Evolutionary conservation across 108 stramenopile genomes (phyloP).

Genomic region (Cyclotella choctawhatcheeana): DNA sequence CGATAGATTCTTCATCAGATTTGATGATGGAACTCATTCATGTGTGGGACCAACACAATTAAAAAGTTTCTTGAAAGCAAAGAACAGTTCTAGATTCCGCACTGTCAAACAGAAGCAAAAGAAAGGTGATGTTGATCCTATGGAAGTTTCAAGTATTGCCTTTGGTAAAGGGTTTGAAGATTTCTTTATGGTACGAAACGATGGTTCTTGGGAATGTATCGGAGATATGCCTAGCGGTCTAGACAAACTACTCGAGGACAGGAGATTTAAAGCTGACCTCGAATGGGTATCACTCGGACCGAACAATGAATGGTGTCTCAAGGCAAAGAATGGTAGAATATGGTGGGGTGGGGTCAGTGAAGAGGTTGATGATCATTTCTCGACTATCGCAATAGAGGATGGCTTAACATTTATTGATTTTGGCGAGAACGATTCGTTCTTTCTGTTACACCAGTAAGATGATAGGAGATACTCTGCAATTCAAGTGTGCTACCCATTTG

Average conservation of each 20-base stretch:
- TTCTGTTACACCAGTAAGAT: slow-evolving; percentile 29
- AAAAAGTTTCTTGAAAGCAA: slow-evolving; percentile 48
- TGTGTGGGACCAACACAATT: slow-evolving; percentile 70
- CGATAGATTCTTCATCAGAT: slow-evolving; percentile 72
- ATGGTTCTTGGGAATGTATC: slow-evolving; percentile 81
- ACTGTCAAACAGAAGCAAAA: background rate
- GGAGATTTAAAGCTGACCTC: slow-evolving; percentile 66
- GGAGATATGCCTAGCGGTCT: slow-evolving; percentile 66
- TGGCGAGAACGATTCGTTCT: slow-evolving; percentile 77
- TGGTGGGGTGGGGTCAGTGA: slow-evolving; percentile 82
- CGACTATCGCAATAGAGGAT: slow-evolving; percentile 49
- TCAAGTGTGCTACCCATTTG: no score
- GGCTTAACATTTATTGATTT: slow-evolving; percentile 73
- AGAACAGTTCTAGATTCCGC: slow-evolving; percentile 1
- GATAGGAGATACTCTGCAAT: background rate
- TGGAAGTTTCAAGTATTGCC: slow-evolving; percentile 45
- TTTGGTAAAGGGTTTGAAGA: slow-evolving; percentile 75
- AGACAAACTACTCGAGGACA: slow-evolving; percentile 57
- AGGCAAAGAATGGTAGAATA: slow-evolving; percentile 73
- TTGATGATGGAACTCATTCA: slow-evolving; percentile 64
- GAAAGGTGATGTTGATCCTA: slow-evolving; percentile 2
- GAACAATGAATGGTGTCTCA: slow-evolving; percentile 76
- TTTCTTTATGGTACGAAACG: slow-evolving; percentile 72
- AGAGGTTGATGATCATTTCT: slow-evolving; percentile 60
- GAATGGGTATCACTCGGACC: slow-evolving; percentile 72